Percentiles rank a stretch among this genome's conserved stretches.
Evolutionary conservation across 495 filamentous ascomycete species (phyloP).

Genomic region (Hypoxylon fragiforme): DNA sequence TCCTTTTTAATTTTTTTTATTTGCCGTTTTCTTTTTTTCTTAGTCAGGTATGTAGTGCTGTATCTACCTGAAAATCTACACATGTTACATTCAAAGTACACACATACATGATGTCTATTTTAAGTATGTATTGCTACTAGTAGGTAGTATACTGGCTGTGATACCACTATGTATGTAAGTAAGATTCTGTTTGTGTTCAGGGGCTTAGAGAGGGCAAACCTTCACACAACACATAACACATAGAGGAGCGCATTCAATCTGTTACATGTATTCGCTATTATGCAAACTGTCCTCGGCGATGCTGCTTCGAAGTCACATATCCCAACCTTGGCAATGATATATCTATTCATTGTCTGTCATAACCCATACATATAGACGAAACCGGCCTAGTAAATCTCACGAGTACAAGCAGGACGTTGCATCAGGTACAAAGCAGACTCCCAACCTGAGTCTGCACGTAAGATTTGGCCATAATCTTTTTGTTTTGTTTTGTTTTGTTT

Average conservation of each 20-base stretch:
- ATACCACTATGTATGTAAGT: neutral
- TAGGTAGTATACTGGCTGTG: neutral
- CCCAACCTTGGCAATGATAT: too few relatives aligned
- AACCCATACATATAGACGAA: conserved; percentile 2
- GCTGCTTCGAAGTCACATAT: too few relatives aligned
- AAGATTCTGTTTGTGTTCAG: conserved; percentile 5
- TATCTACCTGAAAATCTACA: too few relatives aligned
- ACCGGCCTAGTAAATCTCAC: neutral
- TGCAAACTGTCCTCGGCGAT: too few relatives aligned
- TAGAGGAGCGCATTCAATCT: too few relatives aligned
- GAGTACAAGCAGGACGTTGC: conserved; percentile 1
- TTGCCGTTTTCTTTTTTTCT: conserved; percentile 22
- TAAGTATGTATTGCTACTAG: too few relatives aligned
- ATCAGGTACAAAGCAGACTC: conserved; percentile 9
- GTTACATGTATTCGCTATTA: neutral
- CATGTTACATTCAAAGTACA: too few relatives aligned
- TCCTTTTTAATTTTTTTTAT: too few relatives aligned
- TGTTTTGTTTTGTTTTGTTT: conserved; percentile 1
- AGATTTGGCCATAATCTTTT: neutral
- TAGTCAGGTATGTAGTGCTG: conserved; percentile 24
- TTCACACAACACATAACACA: too few relatives aligned
- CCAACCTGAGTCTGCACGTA: neutral
- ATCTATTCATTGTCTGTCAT: conserved; percentile 5
- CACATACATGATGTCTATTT: too few relatives aligned
- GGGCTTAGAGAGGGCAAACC: conserved; percentile 5